Base-by-base conservation (phyloP, 768 basidiomycete genomes). In the Lyophyllum atratum region DNA sequence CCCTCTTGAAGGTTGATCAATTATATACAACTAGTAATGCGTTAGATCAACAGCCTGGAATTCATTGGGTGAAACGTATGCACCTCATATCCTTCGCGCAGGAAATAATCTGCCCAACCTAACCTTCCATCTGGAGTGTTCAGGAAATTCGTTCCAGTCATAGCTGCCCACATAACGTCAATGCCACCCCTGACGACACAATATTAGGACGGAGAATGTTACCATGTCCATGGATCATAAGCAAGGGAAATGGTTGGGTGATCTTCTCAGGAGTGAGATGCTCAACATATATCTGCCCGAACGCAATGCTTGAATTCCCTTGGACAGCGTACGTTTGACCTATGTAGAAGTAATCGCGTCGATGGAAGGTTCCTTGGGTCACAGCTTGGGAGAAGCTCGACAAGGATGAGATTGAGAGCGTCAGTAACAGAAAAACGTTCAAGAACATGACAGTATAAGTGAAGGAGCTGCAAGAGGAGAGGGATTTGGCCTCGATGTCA, bases 81-180 rank as follows among this genome's bases (percentile, higher is more conserved):
- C n/a, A 83, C 82, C 69, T 83, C 81, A 56, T 80, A 83, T 34
- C 81, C 82, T 60, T 77, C 59, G 49, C 72, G 66, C 55, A 83
- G 61, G 53, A 84, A 81, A 64, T 79, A 81, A 66, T 84, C 81
- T n/a, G 78, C 78, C 82, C 82, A 84, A n/a, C 82, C 82, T 10
- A 72, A 64, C 58, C 80, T 72, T 24, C 80, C 80, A 62, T 84
- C 82, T 1, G 82, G 81, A 0, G 82, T 83, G 53, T 81, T 82
- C 43, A 84, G 63, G 63, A 82, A 80, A 52, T 73, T 80, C 15
- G 79, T 76, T 39, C 80, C 82, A 7, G 81, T 81, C 81, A 82
- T 81, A 22, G 76, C 75, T 76, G n/a, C n/a, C n/a, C n/a, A n/a
- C n/a, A n/a, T n/a, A n/a, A n/a, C n/a, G n/a, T n/a, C n/a, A n/a